Base-by-base conservation (phyloP, 1,284 basidiomycete genomes). In the Naganishia albida region DNA sequence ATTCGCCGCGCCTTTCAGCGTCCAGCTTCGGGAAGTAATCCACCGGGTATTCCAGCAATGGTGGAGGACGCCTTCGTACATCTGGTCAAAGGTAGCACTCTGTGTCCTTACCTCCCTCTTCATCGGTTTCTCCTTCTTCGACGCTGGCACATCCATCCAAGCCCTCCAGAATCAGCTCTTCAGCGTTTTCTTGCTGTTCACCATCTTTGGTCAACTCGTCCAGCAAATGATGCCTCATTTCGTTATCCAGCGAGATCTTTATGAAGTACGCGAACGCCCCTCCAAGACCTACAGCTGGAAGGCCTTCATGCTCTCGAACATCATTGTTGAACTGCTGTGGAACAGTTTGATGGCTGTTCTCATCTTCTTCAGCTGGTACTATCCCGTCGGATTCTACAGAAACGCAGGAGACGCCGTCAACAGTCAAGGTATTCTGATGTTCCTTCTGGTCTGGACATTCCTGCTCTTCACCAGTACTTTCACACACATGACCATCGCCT, bases 151-250 rank as follows among this genome's bases (percentile, higher is more conserved):
- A 62, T 83, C 84, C 3, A 82, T 87, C 56, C 85, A 87, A 68
- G 90, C 89, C 51, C 86, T 87, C 0, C 90, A 92, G 76, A 89
- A 90, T 78, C 89, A 91, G 77, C 83, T 93, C 48, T 93, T 93
- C 73, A 74, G 77, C 77, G 76, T 82, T 60, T 85, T 85, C 74
- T 83, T 85, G 82, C 64, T 78, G 56, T 76, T 78, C 71, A 74
- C 76, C 52, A 74, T 81, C 64, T 79, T 79, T 67, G 73, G 76
- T 51, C 79, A 80, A 65, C 70, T 81, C 23, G 74, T 77, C 16
- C 81, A 81, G 67, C 76, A 79, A 67, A 76, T 65, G 3, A 60
- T 60, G 57, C 57, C 44, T 2, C 38, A 42, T 78, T 82, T 83
- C 68, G 79, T 83, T 69, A 75, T 73, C 38, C 80, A 83, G 73